Evolutionary conservation across 352 stramenopile species (phyloP).

Genomic region (Pythium dissotocum): DNA sequence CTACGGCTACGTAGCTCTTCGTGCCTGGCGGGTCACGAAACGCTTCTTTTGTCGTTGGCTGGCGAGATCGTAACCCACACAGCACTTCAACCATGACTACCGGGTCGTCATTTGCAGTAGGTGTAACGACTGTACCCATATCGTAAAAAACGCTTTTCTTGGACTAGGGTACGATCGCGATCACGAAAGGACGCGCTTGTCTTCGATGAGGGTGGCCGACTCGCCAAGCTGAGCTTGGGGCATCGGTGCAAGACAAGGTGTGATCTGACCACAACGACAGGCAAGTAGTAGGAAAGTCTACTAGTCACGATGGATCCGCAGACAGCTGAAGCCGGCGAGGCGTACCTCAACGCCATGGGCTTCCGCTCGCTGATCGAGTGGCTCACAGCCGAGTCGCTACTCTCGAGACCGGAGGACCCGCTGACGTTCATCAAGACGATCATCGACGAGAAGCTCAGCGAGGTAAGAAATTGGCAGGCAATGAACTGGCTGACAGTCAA

Average conservation of each 20-base stretch:
- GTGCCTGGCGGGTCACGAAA: background rate
- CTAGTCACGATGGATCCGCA: slow-evolving; percentile 52
- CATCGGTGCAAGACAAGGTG: too few relatives aligned
- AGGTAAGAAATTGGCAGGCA: slow-evolving; percentile 35
- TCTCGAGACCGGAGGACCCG: slow-evolving; percentile 84
- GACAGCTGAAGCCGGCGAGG: slow-evolving; percentile 76
- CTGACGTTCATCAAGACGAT: slow-evolving; percentile 80
- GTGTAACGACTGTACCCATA: slow-evolving; percentile 8
- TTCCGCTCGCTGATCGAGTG: slow-evolving; percentile 92
- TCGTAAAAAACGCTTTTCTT: slow-evolving; percentile 16
- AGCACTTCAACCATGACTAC: slow-evolving; percentile 29
- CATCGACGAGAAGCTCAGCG: slow-evolving; percentile 79
- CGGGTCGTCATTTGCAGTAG: slow-evolving; percentile 12
- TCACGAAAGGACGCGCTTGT: slow-evolving; percentile 13
- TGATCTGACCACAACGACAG: slow-evolving; percentile 11
- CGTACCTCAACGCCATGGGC: slow-evolving; percentile 87
- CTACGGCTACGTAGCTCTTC: background rate
- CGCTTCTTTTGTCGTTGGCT: background rate
- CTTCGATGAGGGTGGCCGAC: too few relatives aligned
- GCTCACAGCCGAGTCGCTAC: slow-evolving; percentile 86
- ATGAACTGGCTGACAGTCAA: background rate
- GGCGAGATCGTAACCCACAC: background rate
- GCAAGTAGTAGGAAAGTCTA: background rate
- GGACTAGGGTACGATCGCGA: slow-evolving; percentile 2
- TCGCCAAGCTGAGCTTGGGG: too few relatives aligned